Base-by-base conservation (phyloP, 805 yeast genomes). In the Saturnispora quitensis region DNA sequence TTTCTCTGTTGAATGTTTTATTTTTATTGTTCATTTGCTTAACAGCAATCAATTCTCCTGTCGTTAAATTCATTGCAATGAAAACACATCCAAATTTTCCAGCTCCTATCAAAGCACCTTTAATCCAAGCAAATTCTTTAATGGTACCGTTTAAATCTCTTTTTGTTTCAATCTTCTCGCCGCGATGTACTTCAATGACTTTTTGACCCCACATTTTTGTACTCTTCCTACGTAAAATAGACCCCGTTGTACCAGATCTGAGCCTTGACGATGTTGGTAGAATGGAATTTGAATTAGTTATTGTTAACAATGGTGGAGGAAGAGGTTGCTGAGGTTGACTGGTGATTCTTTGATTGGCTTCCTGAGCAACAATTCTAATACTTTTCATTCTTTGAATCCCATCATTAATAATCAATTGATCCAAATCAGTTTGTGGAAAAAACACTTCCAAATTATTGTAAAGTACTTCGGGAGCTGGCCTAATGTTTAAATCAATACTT, bases 41-140 rank as follows among this genome's bases (percentile, higher is more conserved):
- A 2, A 93, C 99, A 0, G 99, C 99, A 71, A 93, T 85, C 96
- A 93, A 89, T 62, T 93, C 99, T 50, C 98, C 98, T 0, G 96
- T 89, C 1, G 98, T 93, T 17, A 89, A 90, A 66, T 93, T 93
- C 62, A 93, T 74, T 1, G 96, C 97, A 51, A 93, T 73, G 62
- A 77, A 91, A 1, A 93, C 99, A 36, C 87, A 83, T 9, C 99
- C 99, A 72, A 90, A 93, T 1, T 97, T 90, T 0, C 99, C 99
- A 53, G 88, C 81, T 0, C 99, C 99, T 53, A 93, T 89, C 56
- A 93, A 73, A 62, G 90, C 97, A 74, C 99, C 99, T 63, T 89
- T 89, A 47, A 95, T 85, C 99, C 99, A 93, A 0, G 95, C 95
- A 70, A 89, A 91, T 67, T 90, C 95, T 60, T 81, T 86, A 42